Evolutionary conservation across 352 stramenopile species (phyloP).

Genomic region (Globisporangium solare): DNA sequence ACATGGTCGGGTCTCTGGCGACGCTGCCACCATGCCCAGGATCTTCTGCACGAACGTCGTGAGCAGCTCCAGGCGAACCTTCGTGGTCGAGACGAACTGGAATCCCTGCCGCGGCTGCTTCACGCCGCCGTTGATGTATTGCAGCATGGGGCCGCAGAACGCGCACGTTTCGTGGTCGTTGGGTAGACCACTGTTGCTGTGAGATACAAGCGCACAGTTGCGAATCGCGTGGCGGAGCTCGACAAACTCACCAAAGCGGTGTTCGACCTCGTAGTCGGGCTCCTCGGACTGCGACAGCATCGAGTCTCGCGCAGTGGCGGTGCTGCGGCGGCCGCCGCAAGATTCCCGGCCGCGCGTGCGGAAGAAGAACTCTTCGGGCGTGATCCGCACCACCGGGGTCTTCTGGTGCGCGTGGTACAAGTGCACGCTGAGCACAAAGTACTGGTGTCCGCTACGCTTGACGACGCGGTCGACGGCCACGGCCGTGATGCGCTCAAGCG

Average conservation of each 20-base stretch:
- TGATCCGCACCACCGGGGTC: constrained; percentile 1
- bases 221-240: not conserved
- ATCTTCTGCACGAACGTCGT: not conserved
- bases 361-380: not conserved
- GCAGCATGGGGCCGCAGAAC: not conserved
- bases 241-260: not conserved
- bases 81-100: not conserved
- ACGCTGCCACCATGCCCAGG: not conserved
- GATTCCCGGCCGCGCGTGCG: not conserved
- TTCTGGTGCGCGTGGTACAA: not conserved
- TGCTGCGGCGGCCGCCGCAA: not conserved
- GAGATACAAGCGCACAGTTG: not conserved
- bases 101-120: not conserved
- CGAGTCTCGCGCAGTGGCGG: not conserved
- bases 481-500: constrained; percentile 5
- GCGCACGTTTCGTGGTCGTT: not conserved
- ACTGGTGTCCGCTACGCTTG: constrained; percentile 10
- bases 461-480: constrained; percentile 5
- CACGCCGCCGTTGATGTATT: not conserved
- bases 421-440: constrained; percentile 14
- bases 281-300: not conserved
- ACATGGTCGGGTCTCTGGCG: not conserved
- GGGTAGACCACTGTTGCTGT: not conserved
- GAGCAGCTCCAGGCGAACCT: not conserved
- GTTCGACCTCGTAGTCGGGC: not conserved